Percentiles rank a stretch among this genome's conserved stretches.
Conservation (phyloP, 2,329 filamentous ascomycete genomes). For the Gremmenia infestans region DNA sequence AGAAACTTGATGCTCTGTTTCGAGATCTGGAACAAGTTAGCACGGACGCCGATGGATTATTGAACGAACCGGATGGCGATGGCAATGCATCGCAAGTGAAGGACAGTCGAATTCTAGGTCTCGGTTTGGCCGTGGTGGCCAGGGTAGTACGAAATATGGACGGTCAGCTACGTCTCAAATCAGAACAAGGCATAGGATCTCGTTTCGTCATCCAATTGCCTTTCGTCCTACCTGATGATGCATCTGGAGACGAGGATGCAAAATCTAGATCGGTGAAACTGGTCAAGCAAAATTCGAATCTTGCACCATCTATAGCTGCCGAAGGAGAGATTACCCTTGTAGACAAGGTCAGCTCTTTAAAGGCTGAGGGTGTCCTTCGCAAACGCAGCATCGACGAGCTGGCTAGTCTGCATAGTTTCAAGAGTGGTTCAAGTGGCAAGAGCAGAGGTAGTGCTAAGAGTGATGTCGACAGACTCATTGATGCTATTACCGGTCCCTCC, state of each 20-base stretch:
- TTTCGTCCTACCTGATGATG: conserved; percentile 56
- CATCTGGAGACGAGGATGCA: conserved; percentile 7
- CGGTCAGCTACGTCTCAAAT: conserved; percentile 78
- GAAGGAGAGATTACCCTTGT: conserved; percentile 59
- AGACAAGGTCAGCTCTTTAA: conserved; percentile 37
- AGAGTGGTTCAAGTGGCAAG: conserved; percentile 24
- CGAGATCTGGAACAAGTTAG: conserved; percentile 55
- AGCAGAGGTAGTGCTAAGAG: conserved; percentile 45
- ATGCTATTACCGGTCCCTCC: conserved; percentile 62
- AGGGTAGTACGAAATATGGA: conserved; percentile 87
- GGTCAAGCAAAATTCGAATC: not conserved
- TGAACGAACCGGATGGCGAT: conserved; percentile 3
- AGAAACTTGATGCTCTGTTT: conserved; percentile 52
- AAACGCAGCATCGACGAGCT: conserved; percentile 22
- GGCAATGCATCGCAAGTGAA: conserved; percentile 20
- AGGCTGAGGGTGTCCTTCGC: conserved; percentile 8
- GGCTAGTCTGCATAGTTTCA: conserved; percentile 24
- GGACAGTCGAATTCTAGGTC: conserved; percentile 56
- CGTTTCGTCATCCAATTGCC: conserved; percentile 76
- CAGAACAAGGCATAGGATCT: conserved; percentile 75
- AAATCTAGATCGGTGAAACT: not conserved
- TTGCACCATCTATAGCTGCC: conserved; percentile 10
- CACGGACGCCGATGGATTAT: conserved; percentile 37
- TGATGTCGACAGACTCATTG: conserved; percentile 66
- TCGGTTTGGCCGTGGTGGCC: conserved; percentile 85